Base-by-base conservation (phyloP, 257 asterid species). In the Scutellaria barbata region DNA sequence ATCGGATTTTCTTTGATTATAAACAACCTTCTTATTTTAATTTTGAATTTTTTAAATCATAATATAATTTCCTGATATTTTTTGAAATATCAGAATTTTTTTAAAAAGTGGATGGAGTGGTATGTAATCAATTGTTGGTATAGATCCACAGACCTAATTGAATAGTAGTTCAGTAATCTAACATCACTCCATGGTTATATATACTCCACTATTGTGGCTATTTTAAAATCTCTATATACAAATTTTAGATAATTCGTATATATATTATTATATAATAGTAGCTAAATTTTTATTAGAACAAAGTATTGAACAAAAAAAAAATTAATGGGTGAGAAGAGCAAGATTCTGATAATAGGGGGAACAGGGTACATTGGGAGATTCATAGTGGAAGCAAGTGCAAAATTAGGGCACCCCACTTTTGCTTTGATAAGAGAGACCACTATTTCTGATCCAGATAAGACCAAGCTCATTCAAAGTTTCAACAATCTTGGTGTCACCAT, bases 281-380 rank as follows among this genome's bases (percentile, higher is more conserved):
- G 25, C 25, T 2, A 22, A 22, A 22, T n/a, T 22, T n/a, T 50
- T 50, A 4, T 45, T 45, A 5, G 16, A 16, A 9, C 14, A 64
- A 18, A 43, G 9, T 2, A 1, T 73, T 52, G 8, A 9, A 8
- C 25, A 45, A 30, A 3, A 30, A 5, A 30, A 47, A 20, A 14
- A 66, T 71, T 43, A 70, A 87, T 86, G 96, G 92, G 77, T 0
- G 86, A 76, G 62, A 90, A 81, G 33, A 86, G 90, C 89, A 89
- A 87, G 84, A 79, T 91, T 60, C 18, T 91, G 86, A 77, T 91
- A 22, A 85, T 91, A 8, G 97, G 96, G 17, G 97, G 90, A 69
- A 87, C 97, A 0, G 97, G 96, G 7, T 81, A 87, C 47, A 76
- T 89, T 20, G 96, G 97, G 0, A 89, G 87, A 73, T 87, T 81